These are phyloP conservation scores for Cubamyces sp. DNA, from an alignment of 768 basidiomycete species.

Conservation along the genomic window DNA sequence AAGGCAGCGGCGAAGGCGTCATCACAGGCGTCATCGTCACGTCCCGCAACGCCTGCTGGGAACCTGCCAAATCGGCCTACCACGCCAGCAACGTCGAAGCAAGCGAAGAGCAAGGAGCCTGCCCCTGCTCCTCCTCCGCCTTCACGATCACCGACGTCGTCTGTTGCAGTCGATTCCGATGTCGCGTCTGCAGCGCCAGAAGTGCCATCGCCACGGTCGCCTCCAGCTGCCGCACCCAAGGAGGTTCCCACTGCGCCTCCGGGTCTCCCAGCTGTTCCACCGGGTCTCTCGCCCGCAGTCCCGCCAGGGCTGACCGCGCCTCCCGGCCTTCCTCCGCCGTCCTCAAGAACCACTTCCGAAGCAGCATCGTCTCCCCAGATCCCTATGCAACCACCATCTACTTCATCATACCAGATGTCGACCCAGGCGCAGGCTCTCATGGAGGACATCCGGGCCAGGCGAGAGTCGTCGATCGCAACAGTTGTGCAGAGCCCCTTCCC, in stretches of 20 bases:
- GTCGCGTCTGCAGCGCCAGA: constrained; percentile 49
- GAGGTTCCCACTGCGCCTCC: constrained; percentile 49
- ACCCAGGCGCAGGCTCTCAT: constrained; percentile 82
- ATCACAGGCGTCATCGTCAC: constrained; percentile 55
- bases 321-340: constrained; percentile 47
- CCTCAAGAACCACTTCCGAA: constrained; percentile 50
- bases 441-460: constrained; percentile 79
- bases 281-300: constrained; percentile 55
- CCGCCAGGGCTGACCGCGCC: constrained; percentile 66
- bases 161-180: constrained; percentile 56
- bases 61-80: constrained; percentile 44
- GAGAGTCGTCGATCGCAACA: constrained; percentile 56
- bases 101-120: constrained; percentile 43
- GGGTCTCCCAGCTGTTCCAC: constrained; percentile 56
- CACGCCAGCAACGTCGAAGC: constrained; percentile 48
- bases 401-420: constrained; percentile 83
- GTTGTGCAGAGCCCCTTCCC: constrained; percentile 72
- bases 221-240: constrained; percentile 42
- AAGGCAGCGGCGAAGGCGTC: constrained; percentile 49
- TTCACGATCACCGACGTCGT: constrained; percentile 49
- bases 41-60: constrained; percentile 58
- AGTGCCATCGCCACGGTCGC: constrained; percentile 39
- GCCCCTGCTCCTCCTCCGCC: constrained; percentile 38
- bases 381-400: constrained; percentile 49
- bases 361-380: constrained; percentile 52